A percentile compares a stretch with the other conserved stretches of the same genome.
These are phyloP conservation scores for Cryptosporidium xiaoi DNA, from an alignment of 169 alveolate genomes.

Conservation along the genomic window DNA sequence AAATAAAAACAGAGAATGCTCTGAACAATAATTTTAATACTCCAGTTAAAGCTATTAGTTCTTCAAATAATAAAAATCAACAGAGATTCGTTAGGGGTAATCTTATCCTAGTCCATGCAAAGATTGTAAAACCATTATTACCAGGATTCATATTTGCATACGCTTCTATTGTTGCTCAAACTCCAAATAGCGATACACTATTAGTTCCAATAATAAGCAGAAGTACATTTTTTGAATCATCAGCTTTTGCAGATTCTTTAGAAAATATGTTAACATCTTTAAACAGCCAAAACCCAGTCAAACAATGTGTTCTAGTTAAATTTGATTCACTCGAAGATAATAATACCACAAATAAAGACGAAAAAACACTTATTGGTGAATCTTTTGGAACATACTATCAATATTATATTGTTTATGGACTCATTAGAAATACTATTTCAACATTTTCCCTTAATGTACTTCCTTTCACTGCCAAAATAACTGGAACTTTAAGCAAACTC, in stretches of 20 bases:
- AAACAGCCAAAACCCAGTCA: constrained; percentile 29
- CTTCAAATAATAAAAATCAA: not conserved
- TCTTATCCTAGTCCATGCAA: constrained; percentile 51
- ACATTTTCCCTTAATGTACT: constrained; percentile 56
- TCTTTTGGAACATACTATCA: constrained; percentile 61
- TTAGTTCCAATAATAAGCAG: constrained; percentile 30
- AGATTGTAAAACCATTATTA: constrained; percentile 53
- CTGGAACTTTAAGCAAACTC: constrained; percentile 20
- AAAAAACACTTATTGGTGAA: constrained; percentile 32
- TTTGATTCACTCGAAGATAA: not conserved
- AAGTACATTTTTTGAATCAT: constrained; percentile 40
- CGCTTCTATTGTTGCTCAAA: constrained; percentile 62
- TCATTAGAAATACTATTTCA: constrained; percentile 41
- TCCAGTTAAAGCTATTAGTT: constrained; percentile 25
- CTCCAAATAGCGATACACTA: constrained; percentile 65
- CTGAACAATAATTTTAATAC: constrained; percentile 14
- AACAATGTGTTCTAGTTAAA: constrained; percentile 18
- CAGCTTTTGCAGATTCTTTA: constrained; percentile 56
- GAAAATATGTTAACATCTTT: constrained; percentile 44
- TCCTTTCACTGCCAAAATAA: constrained; percentile 38
- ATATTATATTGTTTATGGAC: constrained; percentile 19
- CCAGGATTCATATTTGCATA: constrained; percentile 36
- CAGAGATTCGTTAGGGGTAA: constrained; percentile 52
- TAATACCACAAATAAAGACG: not conserved
- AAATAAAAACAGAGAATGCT: not conserved